Evolutionary conservation across 306 rosid genomes (phyloP), one percentile per base, ranked within the genome.

Genomic region (Cucumis hystrix): DNA sequence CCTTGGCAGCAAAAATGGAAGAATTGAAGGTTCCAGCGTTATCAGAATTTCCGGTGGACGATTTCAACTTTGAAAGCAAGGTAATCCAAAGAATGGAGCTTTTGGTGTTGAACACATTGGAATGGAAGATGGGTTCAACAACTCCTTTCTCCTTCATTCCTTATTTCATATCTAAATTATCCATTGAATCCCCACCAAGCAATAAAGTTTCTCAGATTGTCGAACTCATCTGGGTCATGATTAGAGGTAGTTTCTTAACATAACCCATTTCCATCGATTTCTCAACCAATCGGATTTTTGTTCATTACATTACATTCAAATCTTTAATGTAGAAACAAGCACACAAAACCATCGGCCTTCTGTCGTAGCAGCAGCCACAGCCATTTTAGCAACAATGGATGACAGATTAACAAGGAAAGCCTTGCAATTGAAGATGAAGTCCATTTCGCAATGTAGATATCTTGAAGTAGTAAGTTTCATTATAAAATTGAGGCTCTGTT

Each of bases 1-100:
- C 92, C 14, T 18, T 92, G 64, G 98, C 97, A 20, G 93, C 93
- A 51, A 95, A 95, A 78, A 92, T 92, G 97, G 90, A 88, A 71
- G 98, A 92, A 67, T 72, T 79, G 41, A 83, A 57, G 74, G 85
- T 80, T 70, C 98, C 96, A 0, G 74, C 40, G 39, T 78, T 90
- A 14, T 84, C 95, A 35, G 85, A 82, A 33, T 92, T 83, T 70
- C 83, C 80, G 66, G 62, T 68, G 47, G 84, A 88, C 61, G 90
- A 90, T 78, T 86, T 83, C 80, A 59, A 67, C 58, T 88, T 89
- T 65, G 86, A 85, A 58, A 85, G 84, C 63, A 81, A 61, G 82
- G 78, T 80, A 74, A 82, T 92, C 72, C 88, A 79, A 68, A 87
- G 80, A 82, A 95, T 90, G 96, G 98, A 95, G 86, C 89, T 95